Evolutionary conservation across 305 asterid genomes (phyloP).

Genomic region (Fraxinus sp.): DNA sequence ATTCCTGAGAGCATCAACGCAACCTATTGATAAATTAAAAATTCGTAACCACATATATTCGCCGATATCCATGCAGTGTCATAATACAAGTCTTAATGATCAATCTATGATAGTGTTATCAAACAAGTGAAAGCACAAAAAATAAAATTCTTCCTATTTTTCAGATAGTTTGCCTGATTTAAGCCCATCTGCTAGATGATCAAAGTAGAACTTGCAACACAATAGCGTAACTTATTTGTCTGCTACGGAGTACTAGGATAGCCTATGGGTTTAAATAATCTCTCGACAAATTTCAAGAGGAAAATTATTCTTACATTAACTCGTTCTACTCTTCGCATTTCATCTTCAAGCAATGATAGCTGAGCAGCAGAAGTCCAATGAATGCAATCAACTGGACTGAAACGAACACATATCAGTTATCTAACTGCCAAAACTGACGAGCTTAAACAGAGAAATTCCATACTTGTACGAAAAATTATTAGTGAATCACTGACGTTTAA

Average conservation of each 20-base stretch:
- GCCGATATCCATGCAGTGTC: conserved; percentile 1
- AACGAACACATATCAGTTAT: conserved; percentile 32
- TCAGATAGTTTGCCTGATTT: background rate
- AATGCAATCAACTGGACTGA: conserved; percentile 98
- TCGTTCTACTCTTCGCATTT: conserved; percentile 97
- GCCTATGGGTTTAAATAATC: background rate
- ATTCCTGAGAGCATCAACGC: conserved; percentile 95
- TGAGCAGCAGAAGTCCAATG: conserved; percentile 97
- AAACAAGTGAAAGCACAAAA: background rate
- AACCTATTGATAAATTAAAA: conserved; percentile 51
- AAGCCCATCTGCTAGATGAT: background rate
- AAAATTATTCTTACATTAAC: conserved; percentile 64
- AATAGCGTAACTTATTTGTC: background rate
- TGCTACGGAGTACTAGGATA: background rate
- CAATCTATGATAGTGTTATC: background rate
- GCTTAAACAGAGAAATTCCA: background rate
- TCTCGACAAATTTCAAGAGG: background rate
- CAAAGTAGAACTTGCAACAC: background rate
- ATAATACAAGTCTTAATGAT: background rate
- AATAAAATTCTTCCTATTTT: background rate
- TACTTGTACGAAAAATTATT: background rate
- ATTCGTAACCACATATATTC: background rate
- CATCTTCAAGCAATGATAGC: conserved; percentile 91
- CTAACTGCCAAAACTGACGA: conserved; percentile 20
- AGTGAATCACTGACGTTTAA: background rate